A percentile compares a stretch with the other conserved stretches of the same genome.
Conservation (phyloP, 768 basidiomycete genomes). For the Lactifluus subvellereus region DNA sequence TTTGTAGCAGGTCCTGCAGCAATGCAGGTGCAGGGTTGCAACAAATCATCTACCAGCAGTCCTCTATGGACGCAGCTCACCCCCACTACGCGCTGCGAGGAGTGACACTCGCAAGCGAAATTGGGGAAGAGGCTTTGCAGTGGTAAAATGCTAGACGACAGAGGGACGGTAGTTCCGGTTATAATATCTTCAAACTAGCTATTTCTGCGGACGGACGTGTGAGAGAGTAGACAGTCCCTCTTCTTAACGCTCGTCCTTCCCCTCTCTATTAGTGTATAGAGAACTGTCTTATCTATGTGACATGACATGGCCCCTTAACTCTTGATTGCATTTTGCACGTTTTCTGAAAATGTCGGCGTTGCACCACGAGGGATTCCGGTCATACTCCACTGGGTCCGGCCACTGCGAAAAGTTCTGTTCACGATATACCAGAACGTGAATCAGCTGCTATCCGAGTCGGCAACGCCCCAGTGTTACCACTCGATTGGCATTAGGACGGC, state of each 20-base stretch:
- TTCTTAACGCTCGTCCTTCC: not conserved
- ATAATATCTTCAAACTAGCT: not conserved
- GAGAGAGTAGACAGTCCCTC: not conserved
- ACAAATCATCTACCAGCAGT: not conserved
- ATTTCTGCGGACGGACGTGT: conserved; percentile 2
- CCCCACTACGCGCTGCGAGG: not conserved
- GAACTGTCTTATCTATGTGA: too few relatives aligned
- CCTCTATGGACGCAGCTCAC: not conserved
- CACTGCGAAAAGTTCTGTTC: not conserved
- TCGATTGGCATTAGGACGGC: too few relatives aligned
- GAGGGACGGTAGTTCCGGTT: not conserved
- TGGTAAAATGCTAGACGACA: not conserved
- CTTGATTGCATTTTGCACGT: not conserved
- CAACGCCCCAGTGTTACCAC: not conserved
- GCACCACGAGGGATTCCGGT: not conserved
- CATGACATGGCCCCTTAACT: too few relatives aligned
- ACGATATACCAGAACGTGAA: not conserved
- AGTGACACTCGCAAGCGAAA: not conserved
- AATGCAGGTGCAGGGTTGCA: not conserved
- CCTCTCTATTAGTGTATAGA: too few relatives aligned
- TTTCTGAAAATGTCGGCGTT: too few relatives aligned
- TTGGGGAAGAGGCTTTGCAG: not conserved
- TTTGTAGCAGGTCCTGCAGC: conserved; percentile 7
- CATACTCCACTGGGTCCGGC: not conserved
- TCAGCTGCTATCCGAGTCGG: not conserved